phyloP scores from a whole-genome alignment of 768 basidiomycete species.

The Lactarius akahatsu region DNA sequence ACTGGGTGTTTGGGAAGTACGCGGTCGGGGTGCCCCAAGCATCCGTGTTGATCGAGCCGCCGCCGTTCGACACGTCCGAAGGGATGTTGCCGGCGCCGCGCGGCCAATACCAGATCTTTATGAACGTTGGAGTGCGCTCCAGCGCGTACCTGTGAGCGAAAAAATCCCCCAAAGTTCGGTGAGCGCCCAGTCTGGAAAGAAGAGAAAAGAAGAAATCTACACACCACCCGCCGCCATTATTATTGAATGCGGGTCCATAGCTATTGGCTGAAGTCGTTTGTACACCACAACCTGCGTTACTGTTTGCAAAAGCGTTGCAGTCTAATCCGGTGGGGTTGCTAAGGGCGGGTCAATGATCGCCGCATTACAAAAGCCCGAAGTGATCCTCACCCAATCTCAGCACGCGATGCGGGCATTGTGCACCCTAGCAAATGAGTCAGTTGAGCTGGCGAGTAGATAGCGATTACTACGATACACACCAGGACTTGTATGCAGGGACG shows the following conservation, averaged over 20 bases:
- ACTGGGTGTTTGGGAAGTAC: slow-evolving; percentile 58
- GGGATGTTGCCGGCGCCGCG: slow-evolving; percentile 47
- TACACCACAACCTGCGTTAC: slow-evolving; percentile 61
- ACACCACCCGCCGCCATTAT: slow-evolving; percentile 61
- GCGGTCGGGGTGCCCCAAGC: slow-evolving; percentile 62
- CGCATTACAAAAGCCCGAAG: neutral
- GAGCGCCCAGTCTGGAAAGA: neutral
- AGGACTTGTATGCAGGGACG: slow-evolving; percentile 56
- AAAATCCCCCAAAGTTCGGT: neutral
- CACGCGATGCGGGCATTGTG: slow-evolving; percentile 49
- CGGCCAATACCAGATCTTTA: slow-evolving; percentile 75
- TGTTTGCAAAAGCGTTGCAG: slow-evolving; percentile 49
- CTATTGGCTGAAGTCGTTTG: slow-evolving; percentile 40
- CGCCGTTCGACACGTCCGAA: slow-evolving; percentile 45
- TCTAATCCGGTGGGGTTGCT: slow-evolving; percentile 41
- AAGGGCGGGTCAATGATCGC: neutral
- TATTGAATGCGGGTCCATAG: slow-evolving; percentile 60
- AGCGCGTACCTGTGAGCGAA: slow-evolving; percentile 53
- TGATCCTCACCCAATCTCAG: slow-evolving; percentile 47
- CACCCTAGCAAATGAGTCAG: slow-evolving; percentile 43
- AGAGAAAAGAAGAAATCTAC: slow-evolving; percentile 19
- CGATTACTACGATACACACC: slow-evolving; percentile 9
- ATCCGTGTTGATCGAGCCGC: slow-evolving; percentile 45
- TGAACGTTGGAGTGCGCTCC: slow-evolving; percentile 54
- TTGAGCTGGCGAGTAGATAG: neutral